These are phyloP conservation scores for Penicillium atrosanguineum DNA, from an alignment of 495 filamentous ascomycete species.

Conservation along the genomic window DNA sequence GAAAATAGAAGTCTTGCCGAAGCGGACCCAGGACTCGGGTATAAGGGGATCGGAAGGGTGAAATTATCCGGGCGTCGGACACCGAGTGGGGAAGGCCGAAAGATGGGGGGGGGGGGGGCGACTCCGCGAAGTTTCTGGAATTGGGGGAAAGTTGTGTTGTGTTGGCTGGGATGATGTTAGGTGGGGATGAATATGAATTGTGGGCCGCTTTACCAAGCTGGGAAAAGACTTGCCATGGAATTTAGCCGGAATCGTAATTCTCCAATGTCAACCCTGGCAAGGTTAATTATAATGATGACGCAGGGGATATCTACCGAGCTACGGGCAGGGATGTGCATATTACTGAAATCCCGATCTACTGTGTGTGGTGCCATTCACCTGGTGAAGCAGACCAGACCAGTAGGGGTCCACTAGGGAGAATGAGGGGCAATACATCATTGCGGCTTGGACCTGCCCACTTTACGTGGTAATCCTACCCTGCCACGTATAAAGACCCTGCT, in stretches of 20 bases:
- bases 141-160: background rate
- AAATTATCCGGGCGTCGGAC: conserved; percentile 20
- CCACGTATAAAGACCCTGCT: background rate
- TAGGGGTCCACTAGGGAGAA: background rate
- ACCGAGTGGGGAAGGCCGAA: background rate
- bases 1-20: conserved; percentile 7
- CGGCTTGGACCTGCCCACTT: conserved; percentile 41
- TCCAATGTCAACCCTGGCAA: background rate
- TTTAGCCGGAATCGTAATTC: conserved; percentile 21
- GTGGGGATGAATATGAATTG: background rate
- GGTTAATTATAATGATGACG: background rate
- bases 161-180: background rate
- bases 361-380: too few species aligned
- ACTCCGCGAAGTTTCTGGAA: conserved; percentile 13
- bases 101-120: background rate
- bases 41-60: conserved; percentile 8
- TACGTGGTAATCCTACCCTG: conserved; percentile 1
- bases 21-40: conserved; percentile 12
- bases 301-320: background rate
- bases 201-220: background rate
- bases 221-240: conserved; percentile 1
- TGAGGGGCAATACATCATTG: conserved; percentile 22
- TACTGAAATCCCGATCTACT: background rate
- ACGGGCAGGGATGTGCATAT: background rate
- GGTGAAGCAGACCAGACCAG: too few species aligned